Conservation (phyloP, 345 rosid genomes). For the Sisymbrium altissimum region DNA sequence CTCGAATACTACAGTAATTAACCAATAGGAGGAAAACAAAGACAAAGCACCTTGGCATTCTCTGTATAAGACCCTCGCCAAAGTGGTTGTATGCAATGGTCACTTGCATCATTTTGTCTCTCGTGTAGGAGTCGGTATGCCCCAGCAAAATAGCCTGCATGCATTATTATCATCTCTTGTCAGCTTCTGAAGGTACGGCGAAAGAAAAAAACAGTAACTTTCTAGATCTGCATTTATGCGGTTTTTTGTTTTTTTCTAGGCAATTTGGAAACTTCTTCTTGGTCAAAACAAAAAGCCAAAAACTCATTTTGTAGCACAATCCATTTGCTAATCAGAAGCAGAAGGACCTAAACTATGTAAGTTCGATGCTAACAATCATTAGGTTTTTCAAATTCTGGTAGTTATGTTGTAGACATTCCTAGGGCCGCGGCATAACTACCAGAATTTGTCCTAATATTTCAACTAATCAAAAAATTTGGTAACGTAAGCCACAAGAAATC, state of each 20-base stretch:
- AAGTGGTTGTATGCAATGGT: slow-evolving; percentile 95
- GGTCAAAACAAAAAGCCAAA: background rate
- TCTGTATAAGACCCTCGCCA: slow-evolving; percentile 93
- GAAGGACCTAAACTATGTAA: background rate
- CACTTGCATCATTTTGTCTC: slow-evolving; percentile 93
- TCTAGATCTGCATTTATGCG: background rate
- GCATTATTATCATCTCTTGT: background rate
- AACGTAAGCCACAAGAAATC: background rate
- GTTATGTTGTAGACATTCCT: background rate
- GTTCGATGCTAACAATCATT: background rate
- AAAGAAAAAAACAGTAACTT: background rate
- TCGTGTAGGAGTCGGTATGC: slow-evolving; percentile 83
- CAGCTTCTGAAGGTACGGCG: background rate
- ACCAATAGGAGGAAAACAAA: background rate
- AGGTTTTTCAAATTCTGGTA: background rate
- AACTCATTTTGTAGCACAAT: background rate
- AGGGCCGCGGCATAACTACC: background rate
- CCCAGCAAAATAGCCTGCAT: slow-evolving; percentile 89
- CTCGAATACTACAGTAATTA: background rate
- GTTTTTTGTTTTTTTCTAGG: background rate
- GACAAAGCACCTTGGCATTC: slow-evolving; percentile 81
- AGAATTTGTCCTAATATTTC: background rate
- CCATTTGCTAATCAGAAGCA: background rate
- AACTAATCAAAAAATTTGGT: background rate
- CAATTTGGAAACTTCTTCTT: background rate